phyloP scores from a whole-genome alignment of 1,139 yeast genomes.

The Blastobotrys serpentis region DNA sequence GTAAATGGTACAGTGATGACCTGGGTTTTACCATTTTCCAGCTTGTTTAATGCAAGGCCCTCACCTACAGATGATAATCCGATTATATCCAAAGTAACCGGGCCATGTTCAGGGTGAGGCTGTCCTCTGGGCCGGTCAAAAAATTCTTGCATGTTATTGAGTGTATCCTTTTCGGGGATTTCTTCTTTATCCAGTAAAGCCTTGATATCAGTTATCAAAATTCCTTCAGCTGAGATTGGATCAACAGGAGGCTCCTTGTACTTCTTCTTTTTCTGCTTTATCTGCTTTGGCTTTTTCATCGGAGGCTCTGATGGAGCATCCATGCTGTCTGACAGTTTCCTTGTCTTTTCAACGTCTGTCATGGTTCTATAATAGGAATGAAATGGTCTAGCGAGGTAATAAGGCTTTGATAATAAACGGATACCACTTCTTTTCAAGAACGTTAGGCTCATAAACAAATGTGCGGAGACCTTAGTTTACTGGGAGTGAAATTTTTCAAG shows the following conservation, averaged over 20 bases:
- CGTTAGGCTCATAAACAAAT: background rate
- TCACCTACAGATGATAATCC: constrained; percentile 70
- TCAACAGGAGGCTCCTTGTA: constrained; percentile 66
- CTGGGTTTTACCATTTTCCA: constrained; percentile 21
- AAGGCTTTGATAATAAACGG: background rate
- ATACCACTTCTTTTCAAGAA: background rate
- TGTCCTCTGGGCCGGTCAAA: constrained; percentile 57
- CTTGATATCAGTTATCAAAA: constrained; percentile 69
- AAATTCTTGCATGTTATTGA: constrained; percentile 63
- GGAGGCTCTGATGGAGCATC: constrained; percentile 5
- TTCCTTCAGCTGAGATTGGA: constrained; percentile 78
- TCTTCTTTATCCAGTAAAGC: constrained; percentile 50
- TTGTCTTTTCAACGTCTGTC: constrained; percentile 5
- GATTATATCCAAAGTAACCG: constrained; percentile 56
- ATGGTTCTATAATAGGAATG: background rate
- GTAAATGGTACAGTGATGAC: constrained; percentile 79
- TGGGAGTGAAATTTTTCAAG: constrained; percentile 4
- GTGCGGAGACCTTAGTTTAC: constrained; percentile 1
- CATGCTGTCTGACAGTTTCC: constrained; percentile 5
- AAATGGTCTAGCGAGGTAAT: background rate
- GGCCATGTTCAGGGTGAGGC: constrained; percentile 58
- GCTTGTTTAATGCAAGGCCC: constrained; percentile 38
- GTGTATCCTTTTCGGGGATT: constrained; percentile 49
- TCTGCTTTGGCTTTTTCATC: constrained; percentile 22
- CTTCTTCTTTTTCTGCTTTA: constrained; percentile 44